Evolutionary conservation across 208 protist genomes (phyloP), one percentile per base, ranked within the genome.

Genomic region (Trypanosoma lewisi): DNA sequence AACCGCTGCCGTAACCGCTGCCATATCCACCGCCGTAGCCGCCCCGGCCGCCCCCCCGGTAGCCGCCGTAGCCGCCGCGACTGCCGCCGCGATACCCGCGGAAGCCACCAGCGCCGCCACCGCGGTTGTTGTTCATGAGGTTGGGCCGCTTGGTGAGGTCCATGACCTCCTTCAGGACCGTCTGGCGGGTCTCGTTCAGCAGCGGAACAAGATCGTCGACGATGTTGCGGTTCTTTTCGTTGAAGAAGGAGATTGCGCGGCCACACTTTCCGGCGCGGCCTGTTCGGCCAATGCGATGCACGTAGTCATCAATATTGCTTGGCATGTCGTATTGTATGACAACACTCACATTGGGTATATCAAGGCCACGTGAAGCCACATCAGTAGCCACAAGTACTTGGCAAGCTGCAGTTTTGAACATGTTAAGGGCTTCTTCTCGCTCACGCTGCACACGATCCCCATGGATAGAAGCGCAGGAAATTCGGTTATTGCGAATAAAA

Each of bases 201-300:
- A 96, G 76, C 21, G 87, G 75, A 55, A 96, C 86, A 44, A 96
- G 82, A 62, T 91, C 87, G 63, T 96, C 83, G 45, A 93, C 89
- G 63, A 96, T 71, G 73, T 96, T 96, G 71, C 78, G 80, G 74
- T 96, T 96, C 80, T 96, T 96, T 23, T 96, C 89, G 63, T 96
- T 96, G 67, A 99, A 97, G 79, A 99, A 98, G 34, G 98, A 83
- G 19, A 97, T 95, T n/a, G 98, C 97, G 21, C 91, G 63, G 52
- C 98, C 98, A 9, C 64, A 70, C 67, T 99, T 99, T 48, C 98
- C 98, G 23, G 97, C 98, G 52, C 98, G 89, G 21, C 99, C 99
- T 36, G 99, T 99, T 82, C 99, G 92, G 65, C 99, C 99, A 73
- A 99, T 99, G 59, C 99, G 89, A 83, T 99, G 98, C 9, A 99